Conservation (phyloP, 1,139 yeast species). For the Meyerozyma guilliermondii region DNA sequence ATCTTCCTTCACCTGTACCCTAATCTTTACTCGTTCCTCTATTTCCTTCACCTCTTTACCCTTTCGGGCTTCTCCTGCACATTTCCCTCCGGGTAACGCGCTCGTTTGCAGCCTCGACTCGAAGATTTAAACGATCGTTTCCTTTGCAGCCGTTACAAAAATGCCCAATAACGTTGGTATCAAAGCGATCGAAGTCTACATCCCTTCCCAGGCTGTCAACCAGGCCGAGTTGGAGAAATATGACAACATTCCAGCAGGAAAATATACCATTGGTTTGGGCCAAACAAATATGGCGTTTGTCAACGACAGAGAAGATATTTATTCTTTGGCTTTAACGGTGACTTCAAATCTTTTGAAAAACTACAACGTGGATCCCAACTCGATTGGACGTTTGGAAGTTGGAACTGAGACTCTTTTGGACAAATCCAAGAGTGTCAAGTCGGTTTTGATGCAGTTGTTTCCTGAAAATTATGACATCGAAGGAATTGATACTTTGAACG, state of each 20-base stretch:
- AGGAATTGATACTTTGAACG: slow-evolving; percentile 94
- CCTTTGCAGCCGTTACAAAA: not conserved
- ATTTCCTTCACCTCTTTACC: no score
- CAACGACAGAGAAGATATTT: slow-evolving; percentile 95
- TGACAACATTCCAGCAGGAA: slow-evolving; percentile 88
- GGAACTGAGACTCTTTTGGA: slow-evolving; percentile 98
- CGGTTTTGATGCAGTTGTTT: slow-evolving; percentile 92
- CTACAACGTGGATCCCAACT: slow-evolving; percentile 73
- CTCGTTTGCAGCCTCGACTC: not conserved
- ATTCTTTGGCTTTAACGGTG: slow-evolving; percentile 85
- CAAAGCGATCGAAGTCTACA: slow-evolving; percentile 89
- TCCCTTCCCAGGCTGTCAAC: slow-evolving; percentile 79
- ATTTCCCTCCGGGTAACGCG: not conserved
- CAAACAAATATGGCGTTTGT: slow-evolving; percentile 98
- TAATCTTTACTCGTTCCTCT: no score
- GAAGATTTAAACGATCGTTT: not conserved
- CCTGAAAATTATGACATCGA: slow-evolving; percentile 88
- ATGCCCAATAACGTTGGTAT: slow-evolving; percentile 83
- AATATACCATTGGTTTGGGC: slow-evolving; percentile 97
- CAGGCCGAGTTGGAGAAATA: slow-evolving; percentile 82
- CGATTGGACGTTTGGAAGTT: slow-evolving; percentile 93
- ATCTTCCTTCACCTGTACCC: no score
- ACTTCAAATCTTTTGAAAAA: slow-evolving; percentile 70
- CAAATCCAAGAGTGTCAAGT: slow-evolving; percentile 94
- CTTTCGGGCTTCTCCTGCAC: no score